These are phyloP conservation scores for Metroxylon sagu DNA, from an alignment of 176 grass and related monocot species.

Conservation along the genomic window DNA sequence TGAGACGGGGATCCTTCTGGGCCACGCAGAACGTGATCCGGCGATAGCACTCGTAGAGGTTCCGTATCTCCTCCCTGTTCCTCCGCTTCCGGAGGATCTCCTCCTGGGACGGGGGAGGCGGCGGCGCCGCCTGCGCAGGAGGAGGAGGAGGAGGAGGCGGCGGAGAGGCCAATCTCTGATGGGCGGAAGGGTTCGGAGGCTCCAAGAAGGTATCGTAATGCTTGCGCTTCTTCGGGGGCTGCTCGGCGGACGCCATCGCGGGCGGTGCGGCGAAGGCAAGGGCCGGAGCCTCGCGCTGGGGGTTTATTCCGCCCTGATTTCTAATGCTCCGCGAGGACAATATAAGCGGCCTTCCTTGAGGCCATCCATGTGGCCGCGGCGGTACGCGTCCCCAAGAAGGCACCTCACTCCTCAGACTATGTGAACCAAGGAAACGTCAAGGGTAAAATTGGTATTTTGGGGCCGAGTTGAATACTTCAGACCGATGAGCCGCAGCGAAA, in stretches of 20 bases:
- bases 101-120: conserved; percentile 33
- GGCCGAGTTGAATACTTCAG: no score
- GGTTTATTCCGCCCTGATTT: no score
- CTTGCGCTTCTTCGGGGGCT: conserved; percentile 87
- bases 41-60: conserved; percentile 47
- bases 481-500: no score
- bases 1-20: conserved; percentile 45
- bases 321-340: no score
- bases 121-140: conserved; percentile 5
- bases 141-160: conserved; percentile 1
- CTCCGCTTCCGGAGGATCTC: conserved; percentile 51
- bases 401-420: no score
- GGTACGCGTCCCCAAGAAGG: no score
- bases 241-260: conserved; percentile 37
- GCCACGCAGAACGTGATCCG: conserved; percentile 51
- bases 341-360: no score
- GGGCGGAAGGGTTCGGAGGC: not conserved
- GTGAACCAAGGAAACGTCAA: no score
- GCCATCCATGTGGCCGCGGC: no score
- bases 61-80: conserved; percentile 55
- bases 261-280: no score
- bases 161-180: conserved; percentile 17
- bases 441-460: no score
- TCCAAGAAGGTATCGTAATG: conserved; percentile 24
- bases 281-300: no score